A percentile compares a stretch with the other conserved stretches of the same genome.
Evolutionary conservation across 305 asterid species (phyloP).

Genomic region (Fraxinus sp.): DNA sequence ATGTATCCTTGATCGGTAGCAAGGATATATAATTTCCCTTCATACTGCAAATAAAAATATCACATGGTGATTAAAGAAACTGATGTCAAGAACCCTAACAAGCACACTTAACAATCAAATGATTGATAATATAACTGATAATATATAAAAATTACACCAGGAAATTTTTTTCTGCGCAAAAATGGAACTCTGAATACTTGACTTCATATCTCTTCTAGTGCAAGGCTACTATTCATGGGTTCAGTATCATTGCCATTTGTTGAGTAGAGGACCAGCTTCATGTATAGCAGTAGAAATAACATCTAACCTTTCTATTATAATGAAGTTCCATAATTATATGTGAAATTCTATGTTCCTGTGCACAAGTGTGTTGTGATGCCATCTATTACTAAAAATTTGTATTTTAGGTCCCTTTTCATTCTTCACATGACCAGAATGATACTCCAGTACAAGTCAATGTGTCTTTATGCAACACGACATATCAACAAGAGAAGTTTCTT

Average conservation of each 20-base stretch:
- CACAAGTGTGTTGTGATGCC: not conserved
- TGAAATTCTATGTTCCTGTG: not conserved
- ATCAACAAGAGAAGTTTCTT: conserved; percentile 9
- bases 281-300: not conserved
- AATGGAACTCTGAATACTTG: not conserved
- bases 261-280: not conserved
- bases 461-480: not conserved
- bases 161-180: not conserved
- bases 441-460: not conserved
- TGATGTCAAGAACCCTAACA: conserved; percentile 11
- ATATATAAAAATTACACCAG: not conserved
- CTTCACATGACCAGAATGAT: not conserved
- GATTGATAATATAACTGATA: not conserved
- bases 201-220: not conserved
- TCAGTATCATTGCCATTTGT: not conserved
- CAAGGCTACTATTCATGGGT: not conserved
- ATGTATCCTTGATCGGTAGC: conserved; percentile 90
- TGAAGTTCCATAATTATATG: not conserved
- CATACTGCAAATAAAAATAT: conserved; percentile 66
- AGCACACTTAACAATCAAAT: conserved; percentile 17
- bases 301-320: not conserved
- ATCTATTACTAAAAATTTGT: not conserved
- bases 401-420: conserved; percentile 3
- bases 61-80: conserved; percentile 27
- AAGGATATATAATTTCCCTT: conserved; percentile 82